Evolutionary conservation across 257 asterid species (phyloP).

Genomic region (Galeopsis tetrahit): DNA sequence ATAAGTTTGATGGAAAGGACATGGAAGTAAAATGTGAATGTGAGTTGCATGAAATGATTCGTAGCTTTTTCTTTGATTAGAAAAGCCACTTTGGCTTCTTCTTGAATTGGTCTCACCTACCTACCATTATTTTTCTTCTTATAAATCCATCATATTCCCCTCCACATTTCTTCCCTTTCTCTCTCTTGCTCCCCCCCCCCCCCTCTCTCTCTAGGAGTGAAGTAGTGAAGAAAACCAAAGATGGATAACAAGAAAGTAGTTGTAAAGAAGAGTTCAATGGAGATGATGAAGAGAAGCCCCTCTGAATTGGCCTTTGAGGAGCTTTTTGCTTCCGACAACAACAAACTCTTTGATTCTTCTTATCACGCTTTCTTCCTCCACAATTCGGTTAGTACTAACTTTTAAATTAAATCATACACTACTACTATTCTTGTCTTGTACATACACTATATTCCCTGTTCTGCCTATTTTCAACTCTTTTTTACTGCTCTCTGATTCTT

Average conservation of each 20-base stretch:
- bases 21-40: constrained; percentile 31
- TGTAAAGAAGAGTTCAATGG: constrained; percentile 39
- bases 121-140: constrained; percentile 28
- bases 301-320: constrained; percentile 62
- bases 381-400: constrained; percentile 35
- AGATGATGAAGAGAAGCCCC: constrained; percentile 57
- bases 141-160: constrained; percentile 36
- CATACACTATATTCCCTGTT: not conserved
- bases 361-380: constrained; percentile 39
- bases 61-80: constrained; percentile 37
- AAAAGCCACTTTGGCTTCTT: constrained; percentile 49
- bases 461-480: not conserved
- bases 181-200: constrained; percentile 26
- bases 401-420: no score
- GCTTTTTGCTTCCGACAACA: constrained; percentile 40
- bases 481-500: not conserved
- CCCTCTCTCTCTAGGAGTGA: constrained; percentile 16
- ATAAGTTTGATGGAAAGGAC: constrained; percentile 19
- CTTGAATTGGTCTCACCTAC: constrained; percentile 34
- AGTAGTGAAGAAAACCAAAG: not conserved
- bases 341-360: constrained; percentile 33
- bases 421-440: not conserved
- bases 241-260: constrained; percentile 43
- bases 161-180: constrained; percentile 36
- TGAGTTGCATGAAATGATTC: constrained; percentile 55